Base-by-base conservation (phyloP, 202 grass and related monocot species). In the Schoenoplectus tabernaemontani region DNA sequence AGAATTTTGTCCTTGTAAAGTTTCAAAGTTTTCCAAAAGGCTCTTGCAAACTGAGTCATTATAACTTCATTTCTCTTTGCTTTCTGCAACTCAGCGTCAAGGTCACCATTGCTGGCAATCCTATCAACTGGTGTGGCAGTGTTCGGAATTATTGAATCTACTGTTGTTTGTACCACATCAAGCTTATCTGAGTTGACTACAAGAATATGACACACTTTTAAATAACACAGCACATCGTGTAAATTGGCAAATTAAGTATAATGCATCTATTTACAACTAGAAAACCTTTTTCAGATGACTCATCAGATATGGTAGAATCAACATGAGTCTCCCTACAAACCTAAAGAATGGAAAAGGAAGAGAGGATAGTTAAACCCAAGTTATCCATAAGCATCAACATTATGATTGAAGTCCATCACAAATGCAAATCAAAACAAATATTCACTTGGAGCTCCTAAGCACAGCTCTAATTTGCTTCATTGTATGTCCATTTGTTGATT, bases 1-100 rank as follows among this genome's bases (percentile, higher is more conserved):
- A 77, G 78, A 91, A 90, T 83, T 78, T 90, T 97, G 39, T 87
- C 67, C 79, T 93, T 95, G 82, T 88, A 91, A 50, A 89, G 89
- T 74, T 91, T 97, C 32, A 85, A 66, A 78, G 86, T 84, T 77
- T 69, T 80, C 93, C 87, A 93, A 42, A 97, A 83, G 50, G 87
- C 89, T 64, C 65, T 85, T 57, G 86, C 86, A 84, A 97, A 89
- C 50, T 88, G 93, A 30, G 75, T 90, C 86, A 91, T 90, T 68
- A 93, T 87, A 85, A 87, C 57, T 85, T 91, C 93, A 66, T 84
- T 91, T 74, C 87, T 77, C n/a, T 86, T 85, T 51, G 86, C 71
- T 80, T 81, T 88, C 82, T 60, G 82, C 82, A 93, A 57, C 34
- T 97, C 87, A 72, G 82, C 77, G 64, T 24, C 57, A 54, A 84